phyloP scores from a whole-genome alignment of 2,329 filamentous ascomycete species.

The Trichoderma breve region DNA sequence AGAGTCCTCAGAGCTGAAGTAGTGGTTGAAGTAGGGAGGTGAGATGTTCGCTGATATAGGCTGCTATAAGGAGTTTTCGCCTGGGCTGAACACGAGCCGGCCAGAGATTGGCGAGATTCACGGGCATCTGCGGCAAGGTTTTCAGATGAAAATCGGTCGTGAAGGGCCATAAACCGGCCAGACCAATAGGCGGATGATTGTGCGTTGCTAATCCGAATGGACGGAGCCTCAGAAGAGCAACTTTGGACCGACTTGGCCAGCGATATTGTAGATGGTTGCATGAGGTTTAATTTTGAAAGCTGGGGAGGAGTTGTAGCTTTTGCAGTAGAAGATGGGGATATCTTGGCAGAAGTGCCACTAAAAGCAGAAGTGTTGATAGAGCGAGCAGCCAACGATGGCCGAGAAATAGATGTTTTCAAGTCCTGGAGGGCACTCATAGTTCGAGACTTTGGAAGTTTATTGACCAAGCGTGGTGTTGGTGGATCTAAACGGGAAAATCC shows the following conservation, averaged over 20 bases:
- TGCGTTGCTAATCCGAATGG: constrained; percentile 38
- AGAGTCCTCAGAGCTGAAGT: constrained; percentile 33
- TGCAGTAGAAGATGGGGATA: constrained; percentile 26
- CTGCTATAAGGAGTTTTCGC: constrained; percentile 23
- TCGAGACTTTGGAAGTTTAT: constrained; percentile 43
- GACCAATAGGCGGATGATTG: constrained; percentile 58
- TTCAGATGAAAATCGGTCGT: constrained; percentile 45
- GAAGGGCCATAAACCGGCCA: constrained; percentile 57
- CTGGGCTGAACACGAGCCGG: background rate
- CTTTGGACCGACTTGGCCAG: constrained; percentile 21
- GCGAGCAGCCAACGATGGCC: constrained; percentile 28
- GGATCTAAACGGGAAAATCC: background rate
- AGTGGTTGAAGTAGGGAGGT: constrained; percentile 34
- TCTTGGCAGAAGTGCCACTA: constrained; percentile 22
- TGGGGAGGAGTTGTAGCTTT: constrained; percentile 17
- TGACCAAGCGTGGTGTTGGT: constrained; percentile 13
- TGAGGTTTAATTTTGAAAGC: constrained; percentile 24
- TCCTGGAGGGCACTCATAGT: constrained; percentile 47
- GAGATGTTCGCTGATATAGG: constrained; percentile 22
- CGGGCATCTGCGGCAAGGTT: constrained; percentile 24
- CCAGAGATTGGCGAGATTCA: background rate
- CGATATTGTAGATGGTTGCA: constrained; percentile 24
- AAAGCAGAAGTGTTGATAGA: constrained; percentile 21
- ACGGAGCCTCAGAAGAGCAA: constrained; percentile 25
- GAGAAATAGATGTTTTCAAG: constrained; percentile 45